phyloP scores from a whole-genome alignment of 1,139 yeast genomes.

The Lizanozyma gosingica region DNA sequence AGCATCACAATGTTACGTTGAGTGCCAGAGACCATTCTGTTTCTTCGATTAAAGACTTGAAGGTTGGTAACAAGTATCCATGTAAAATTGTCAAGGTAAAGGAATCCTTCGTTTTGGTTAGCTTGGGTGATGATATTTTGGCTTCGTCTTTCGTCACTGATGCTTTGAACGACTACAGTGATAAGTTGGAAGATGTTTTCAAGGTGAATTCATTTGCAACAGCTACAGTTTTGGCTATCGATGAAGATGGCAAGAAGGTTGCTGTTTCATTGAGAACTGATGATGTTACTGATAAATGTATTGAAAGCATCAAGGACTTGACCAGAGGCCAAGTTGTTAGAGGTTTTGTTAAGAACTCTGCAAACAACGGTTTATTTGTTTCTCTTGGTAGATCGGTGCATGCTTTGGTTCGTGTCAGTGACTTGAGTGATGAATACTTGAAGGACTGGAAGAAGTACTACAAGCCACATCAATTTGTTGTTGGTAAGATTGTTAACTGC shows the following conservation, averaged over 20 bases:
- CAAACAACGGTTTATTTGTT: constrained; percentile 73
- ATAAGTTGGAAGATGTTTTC: constrained; percentile 44
- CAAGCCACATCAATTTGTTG: constrained; percentile 63
- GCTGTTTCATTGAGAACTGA: constrained; percentile 55
- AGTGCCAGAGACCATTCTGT: constrained; percentile 40
- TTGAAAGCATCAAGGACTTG: constrained; percentile 47
- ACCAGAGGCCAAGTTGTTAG: constrained; percentile 63
- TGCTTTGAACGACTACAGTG: constrained; percentile 63
- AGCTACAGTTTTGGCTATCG: constrained; percentile 54
- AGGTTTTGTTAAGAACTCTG: constrained; percentile 71
- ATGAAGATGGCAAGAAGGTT: constrained; percentile 46
- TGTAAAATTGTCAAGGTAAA: constrained; percentile 59
- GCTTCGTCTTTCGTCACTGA: constrained; percentile 73
- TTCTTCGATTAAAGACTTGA: constrained; percentile 39
- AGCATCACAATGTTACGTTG: constrained; percentile 42
- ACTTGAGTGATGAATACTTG: constrained; percentile 71
- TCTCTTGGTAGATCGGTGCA: constrained; percentile 62
- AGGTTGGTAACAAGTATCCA: constrained; percentile 53
- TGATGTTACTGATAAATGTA: constrained; percentile 43
- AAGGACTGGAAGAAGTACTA: constrained; percentile 83
- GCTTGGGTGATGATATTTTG: constrained; percentile 49
- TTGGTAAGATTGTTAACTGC: constrained; percentile 62
- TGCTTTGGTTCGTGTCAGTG: constrained; percentile 76
- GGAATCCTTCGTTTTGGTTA: constrained; percentile 57
- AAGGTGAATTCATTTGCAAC: constrained; percentile 48